Conservation (phyloP, 164 flowering plant species). For the Saururus chinensis region DNA sequence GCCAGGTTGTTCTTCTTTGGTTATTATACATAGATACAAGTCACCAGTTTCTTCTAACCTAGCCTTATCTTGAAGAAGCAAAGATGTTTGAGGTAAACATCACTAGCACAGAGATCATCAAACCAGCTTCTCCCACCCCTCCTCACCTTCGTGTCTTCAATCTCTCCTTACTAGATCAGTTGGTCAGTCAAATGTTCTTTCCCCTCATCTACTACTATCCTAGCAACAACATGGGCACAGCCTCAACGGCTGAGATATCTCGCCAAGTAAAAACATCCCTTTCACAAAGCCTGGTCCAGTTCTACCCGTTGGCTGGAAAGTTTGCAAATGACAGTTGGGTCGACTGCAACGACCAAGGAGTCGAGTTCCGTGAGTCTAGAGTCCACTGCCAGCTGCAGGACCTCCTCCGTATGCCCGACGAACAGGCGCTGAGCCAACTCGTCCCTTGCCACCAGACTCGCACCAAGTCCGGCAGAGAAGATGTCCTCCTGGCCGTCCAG, state of each 20-base stretch:
- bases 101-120: no score
- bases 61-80: no score
- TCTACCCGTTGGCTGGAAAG: conserved; percentile 12
- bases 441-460: conserved; percentile 10
- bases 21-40: no score
- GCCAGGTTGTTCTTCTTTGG: no score
- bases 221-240: background rate
- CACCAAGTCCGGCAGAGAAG: conserved; percentile 1
- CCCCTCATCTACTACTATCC: background rate
- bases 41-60: no score
- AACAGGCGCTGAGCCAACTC: background rate
- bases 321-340: background rate
- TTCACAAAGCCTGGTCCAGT: conserved; percentile 3
- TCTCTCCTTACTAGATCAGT: background rate
- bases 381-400: conserved; percentile 4
- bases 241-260: background rate
- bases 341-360: conserved; percentile 7
- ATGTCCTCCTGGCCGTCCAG: conserved; percentile 18
- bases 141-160: no score
- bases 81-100: no score
- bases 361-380: conserved; percentile 1
- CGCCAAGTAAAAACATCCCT: conserved; percentile 3
- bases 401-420: background rate
- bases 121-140: no score
- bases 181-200: background rate